These are phyloP conservation scores for Sugiyamaella paludigena DNA, from an alignment of 1,139 yeast genomes.

Conservation along the genomic window DNA sequence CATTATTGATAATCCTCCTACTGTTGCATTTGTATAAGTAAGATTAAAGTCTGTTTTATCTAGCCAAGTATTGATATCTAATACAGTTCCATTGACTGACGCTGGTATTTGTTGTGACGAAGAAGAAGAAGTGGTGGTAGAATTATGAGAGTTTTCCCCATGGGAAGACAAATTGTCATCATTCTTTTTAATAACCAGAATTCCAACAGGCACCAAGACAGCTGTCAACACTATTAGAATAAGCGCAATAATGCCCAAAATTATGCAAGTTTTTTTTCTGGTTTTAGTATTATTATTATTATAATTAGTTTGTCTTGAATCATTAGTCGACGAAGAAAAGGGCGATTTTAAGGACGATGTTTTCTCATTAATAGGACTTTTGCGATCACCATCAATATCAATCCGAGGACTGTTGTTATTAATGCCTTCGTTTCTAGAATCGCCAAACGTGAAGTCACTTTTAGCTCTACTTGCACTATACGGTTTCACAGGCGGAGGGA, in stretches of 20 bases:
- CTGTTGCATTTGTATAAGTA: constrained; percentile 38
- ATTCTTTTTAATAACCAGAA: constrained; percentile 29
- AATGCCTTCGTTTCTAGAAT: no score
- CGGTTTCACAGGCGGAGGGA: constrained; percentile 9
- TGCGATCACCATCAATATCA: no score
- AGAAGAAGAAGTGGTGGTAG: constrained; percentile 2
- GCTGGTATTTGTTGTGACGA: constrained; percentile 24
- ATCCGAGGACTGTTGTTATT: no score
- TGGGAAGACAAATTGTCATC: constrained; percentile 2
- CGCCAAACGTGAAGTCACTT: not conserved
- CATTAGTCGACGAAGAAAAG: no score
- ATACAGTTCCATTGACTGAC: constrained; percentile 30
- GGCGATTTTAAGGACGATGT: no score
- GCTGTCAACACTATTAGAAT: constrained; percentile 29
- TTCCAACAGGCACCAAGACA: constrained; percentile 35
- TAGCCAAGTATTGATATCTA: constrained; percentile 38
- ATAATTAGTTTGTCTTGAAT: not conserved
- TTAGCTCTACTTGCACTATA: not conserved
- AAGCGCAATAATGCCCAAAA: constrained; percentile 20
- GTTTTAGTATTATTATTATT: not conserved
- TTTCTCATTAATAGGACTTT: no score
- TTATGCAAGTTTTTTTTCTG: constrained; percentile 2
- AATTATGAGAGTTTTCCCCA: constrained; percentile 1
- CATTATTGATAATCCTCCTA: constrained; percentile 40
- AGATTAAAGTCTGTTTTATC: constrained; percentile 37